Percentiles rank a stretch among this genome's conserved stretches.
Conservation (phyloP, 345 rosid genomes). For the Populus euphratica region DNA sequence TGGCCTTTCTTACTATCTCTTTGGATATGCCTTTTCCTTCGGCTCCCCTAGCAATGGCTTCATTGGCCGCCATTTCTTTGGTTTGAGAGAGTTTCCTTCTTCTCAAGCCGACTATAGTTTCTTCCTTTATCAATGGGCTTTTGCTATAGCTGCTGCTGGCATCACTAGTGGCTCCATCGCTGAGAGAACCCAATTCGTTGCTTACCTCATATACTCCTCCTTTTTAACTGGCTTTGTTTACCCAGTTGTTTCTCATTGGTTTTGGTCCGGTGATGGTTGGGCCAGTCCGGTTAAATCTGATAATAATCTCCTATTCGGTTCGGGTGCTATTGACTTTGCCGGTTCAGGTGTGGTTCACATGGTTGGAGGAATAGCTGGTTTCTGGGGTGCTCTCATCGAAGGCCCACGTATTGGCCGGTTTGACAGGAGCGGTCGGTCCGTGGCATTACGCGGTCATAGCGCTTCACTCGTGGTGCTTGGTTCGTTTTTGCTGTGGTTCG, state of each 20-base stretch:
- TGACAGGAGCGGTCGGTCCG: constrained; percentile 24
- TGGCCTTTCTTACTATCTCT: constrained; percentile 29
- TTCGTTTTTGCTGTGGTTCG: constrained; percentile 36
- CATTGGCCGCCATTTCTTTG: constrained; percentile 29
- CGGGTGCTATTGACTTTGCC: constrained; percentile 42
- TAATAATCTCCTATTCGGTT: constrained; percentile 35
- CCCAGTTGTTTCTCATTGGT: constrained; percentile 61
- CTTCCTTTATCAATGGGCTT: constrained; percentile 65
- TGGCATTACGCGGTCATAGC: constrained; percentile 34
- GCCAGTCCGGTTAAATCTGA: constrained; percentile 42
- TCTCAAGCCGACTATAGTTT: constrained; percentile 34
- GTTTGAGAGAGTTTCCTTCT: constrained; percentile 16
- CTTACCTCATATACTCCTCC: constrained; percentile 58
- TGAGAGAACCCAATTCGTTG: constrained; percentile 65
- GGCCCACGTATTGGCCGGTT: constrained; percentile 41
- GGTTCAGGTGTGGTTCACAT: constrained; percentile 49
- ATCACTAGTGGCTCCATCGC: constrained; percentile 77
- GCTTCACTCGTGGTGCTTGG: constrained; percentile 40
- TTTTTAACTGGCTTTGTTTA: constrained; percentile 64
- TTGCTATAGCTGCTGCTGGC: constrained; percentile 54
- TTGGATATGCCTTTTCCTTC: constrained; percentile 31
- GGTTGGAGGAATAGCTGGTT: constrained; percentile 45
- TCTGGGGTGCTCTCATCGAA: constrained; percentile 47
- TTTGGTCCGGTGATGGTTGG: constrained; percentile 68
- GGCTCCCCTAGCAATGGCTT: constrained; percentile 24